These are phyloP conservation scores for Phytophthora colocasiae DNA, from an alignment of 352 stramenopile genomes.

Conservation along the genomic window DNA sequence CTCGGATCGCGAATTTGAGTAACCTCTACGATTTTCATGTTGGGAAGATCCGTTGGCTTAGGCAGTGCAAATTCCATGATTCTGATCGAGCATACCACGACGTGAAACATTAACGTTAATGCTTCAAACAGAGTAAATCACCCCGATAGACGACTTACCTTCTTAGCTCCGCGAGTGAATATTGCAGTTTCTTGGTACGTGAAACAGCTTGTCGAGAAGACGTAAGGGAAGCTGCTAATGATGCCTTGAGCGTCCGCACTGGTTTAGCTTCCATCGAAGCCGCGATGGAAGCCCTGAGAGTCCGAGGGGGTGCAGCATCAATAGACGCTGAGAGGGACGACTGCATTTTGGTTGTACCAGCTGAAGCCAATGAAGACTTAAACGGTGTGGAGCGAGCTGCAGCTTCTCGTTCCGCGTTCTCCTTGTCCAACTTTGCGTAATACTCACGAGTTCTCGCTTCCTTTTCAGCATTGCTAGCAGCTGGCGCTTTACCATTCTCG, in stretches of 20 bases:
- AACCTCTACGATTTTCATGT: conserved; percentile 77
- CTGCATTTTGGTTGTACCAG: conserved; percentile 24
- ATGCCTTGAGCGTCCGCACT: conserved; percentile 33
- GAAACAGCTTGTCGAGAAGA: conserved; percentile 23
- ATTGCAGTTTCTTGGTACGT: conserved; percentile 59
- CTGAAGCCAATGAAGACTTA: conserved; percentile 61
- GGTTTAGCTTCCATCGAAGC: conserved; percentile 20
- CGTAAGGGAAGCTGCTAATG: conserved; percentile 26
- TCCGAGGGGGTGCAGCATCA: conserved; percentile 21
- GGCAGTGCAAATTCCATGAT: conserved; percentile 40
- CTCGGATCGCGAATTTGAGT: conserved; percentile 51
- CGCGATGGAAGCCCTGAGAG: conserved; percentile 22
- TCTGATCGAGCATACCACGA: conserved; percentile 28
- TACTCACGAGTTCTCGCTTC: conserved; percentile 56
- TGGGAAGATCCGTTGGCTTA: conserved; percentile 56
- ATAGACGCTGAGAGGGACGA: conserved; percentile 29
- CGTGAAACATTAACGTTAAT: conserved; percentile 16
- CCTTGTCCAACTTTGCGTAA: conserved; percentile 65
- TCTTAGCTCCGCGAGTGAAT: conserved; percentile 58
- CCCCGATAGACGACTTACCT: conserved; percentile 36
- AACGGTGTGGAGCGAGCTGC: conserved; percentile 49
- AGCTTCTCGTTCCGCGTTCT: conserved; percentile 53
- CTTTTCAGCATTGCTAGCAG: conserved; percentile 39
- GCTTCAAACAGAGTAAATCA: background rate
- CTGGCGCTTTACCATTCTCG: conserved; percentile 20